Evolutionary conservation across 805 yeast genomes (phyloP), one percentile per base, ranked within the genome.

Genomic region (Yarrowia osloensis): DNA sequence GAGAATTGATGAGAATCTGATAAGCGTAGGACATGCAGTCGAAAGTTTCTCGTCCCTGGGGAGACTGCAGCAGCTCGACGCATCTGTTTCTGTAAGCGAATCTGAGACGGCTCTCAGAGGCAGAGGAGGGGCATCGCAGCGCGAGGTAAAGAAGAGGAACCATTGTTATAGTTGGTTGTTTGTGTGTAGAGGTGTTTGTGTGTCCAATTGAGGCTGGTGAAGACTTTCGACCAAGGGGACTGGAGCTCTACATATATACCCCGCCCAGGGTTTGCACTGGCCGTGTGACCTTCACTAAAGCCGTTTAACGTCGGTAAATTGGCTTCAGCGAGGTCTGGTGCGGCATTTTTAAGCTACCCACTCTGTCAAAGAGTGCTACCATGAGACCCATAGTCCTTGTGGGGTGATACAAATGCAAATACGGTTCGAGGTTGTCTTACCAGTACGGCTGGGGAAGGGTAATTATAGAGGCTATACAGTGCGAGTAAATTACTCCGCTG

Each of bases 11-110:
- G 29, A 57, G 50, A 21, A 57, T 57, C 39, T 57, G 65, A 8
- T 57, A 57, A 24, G 65, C 65, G 31, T 57, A 42, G 21, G 65
- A 57, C 61, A 54, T 54, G 44, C 61, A 54, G 17, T 54, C 61
- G 29, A 54, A 54, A 9, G 61, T 54, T 37, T 54, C 61, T 15
- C 44, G 29, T 22, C 61, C 61, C 11, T 54, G 44, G 24, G 61
- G 61, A 3, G 61, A 54, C 31, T 35, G 33, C 61, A 54, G 61
- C 22, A 54, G 61, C 61, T 54, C 61, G 7, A n/a, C 61, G 22
- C 61, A 24, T 54, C 61, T 4, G 61, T 54, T 54, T 54, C 61
- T 17, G 44, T 54, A 54, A 3, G 61, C 61, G 31, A 54, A 54
- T 54, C 61, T 35, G 22, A 54, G 61, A 17, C 61, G 29, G 44